These are phyloP conservation scores for Sicyos edulis DNA, from an alignment of 306 rosid species.

Conservation along the genomic window DNA sequence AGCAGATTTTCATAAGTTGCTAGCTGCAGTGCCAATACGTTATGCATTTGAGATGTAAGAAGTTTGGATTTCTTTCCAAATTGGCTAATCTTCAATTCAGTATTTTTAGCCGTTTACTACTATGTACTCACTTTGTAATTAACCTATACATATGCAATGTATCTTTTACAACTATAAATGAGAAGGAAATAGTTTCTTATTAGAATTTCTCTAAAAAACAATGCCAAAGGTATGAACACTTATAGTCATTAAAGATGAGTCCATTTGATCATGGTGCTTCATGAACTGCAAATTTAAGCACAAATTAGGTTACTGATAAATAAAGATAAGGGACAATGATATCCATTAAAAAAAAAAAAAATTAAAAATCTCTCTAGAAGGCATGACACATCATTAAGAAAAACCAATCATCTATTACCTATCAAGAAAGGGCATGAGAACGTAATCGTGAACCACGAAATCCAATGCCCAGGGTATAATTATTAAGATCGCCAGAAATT, in stretches of 20 bases:
- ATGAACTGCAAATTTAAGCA: not conserved
- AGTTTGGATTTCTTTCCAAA: not conserved
- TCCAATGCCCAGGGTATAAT: constrained; percentile 85
- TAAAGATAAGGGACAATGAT: not conserved
- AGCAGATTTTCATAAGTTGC: not conserved
- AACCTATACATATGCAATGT: not conserved
- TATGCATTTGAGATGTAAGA: not conserved
- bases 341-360: not conserved
- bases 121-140: not conserved
- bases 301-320: not conserved
- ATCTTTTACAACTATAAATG: not conserved
- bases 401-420: constrained; percentile 38
- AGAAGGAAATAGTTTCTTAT: not conserved
- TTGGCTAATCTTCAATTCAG: not conserved
- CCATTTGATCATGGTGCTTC: constrained; percentile 1
- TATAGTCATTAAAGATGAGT: not conserved
- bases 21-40: not conserved
- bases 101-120: not conserved
- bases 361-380: not conserved
- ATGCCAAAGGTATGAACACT: not conserved
- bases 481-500: constrained; percentile 70
- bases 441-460: constrained; percentile 83
- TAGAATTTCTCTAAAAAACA: not conserved
- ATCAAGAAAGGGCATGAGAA: constrained; percentile 92
- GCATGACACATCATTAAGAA: not conserved